phyloP scores from a whole-genome alignment of 2,329 filamentous ascomycete species.

The Aspergillus chevalieri region DNA sequence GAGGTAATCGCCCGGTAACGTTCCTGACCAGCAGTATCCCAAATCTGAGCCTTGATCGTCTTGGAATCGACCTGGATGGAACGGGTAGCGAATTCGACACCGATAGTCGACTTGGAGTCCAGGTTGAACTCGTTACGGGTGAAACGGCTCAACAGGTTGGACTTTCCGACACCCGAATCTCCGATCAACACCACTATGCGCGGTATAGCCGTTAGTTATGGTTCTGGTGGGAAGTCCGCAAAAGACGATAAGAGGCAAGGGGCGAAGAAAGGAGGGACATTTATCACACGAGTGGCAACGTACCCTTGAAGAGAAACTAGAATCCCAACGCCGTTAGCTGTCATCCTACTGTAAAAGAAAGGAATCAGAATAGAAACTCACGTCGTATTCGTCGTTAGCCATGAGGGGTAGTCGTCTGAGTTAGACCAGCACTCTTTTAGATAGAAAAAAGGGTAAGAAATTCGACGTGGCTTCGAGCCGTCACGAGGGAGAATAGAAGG shows the following conservation, averaged over 20 bases:
- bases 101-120: slow-evolving; percentile 99
- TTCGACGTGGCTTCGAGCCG: slow-evolving; percentile 18
- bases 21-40: slow-evolving; percentile 98
- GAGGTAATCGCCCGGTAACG: slow-evolving; percentile 98
- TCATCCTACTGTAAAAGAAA: background rate
- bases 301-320: slow-evolving; percentile 99
- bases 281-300: slow-evolving; percentile 20
- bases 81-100: slow-evolving; percentile 96
- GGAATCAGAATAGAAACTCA: slow-evolving; percentile 47
- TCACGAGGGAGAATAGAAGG: slow-evolving; percentile 6
- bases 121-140: slow-evolving; percentile 99
- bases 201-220: background rate
- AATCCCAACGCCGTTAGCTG: slow-evolving; percentile 1
- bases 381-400: slow-evolving; percentile 99
- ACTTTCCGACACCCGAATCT: slow-evolving; percentile 99
- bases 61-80: slow-evolving; percentile 99
- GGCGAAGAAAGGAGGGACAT: slow-evolving; percentile 7
- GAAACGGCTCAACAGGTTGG: slow-evolving; percentile 98
- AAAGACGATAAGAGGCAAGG: slow-evolving; percentile 12
- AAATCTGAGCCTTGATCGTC: slow-evolving; percentile 99
- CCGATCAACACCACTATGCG: slow-evolving; percentile 87
- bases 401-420: slow-evolving; percentile 48
- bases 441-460: slow-evolving; percentile 13
- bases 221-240: background rate
- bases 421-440: slow-evolving; percentile 14